Conservation (phyloP, 306 rosid species). For the Echinosophora koreensis region DNA sequence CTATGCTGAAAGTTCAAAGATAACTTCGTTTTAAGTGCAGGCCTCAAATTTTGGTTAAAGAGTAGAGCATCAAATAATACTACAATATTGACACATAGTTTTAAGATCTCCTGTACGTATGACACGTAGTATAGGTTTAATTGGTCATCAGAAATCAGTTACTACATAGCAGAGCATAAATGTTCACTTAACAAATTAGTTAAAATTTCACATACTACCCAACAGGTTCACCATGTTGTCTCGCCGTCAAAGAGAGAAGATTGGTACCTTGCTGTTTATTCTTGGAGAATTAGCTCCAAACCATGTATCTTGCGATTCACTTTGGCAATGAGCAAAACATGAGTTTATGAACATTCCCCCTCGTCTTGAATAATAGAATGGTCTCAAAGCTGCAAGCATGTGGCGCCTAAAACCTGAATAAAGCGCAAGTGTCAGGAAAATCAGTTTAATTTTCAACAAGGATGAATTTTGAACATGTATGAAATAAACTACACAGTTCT, state of each 20-base stretch:
- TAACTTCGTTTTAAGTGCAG: neutral
- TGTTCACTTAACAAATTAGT: slow-evolving; percentile 12
- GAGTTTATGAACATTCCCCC: slow-evolving; percentile 92
- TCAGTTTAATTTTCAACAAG: slow-evolving; percentile 9
- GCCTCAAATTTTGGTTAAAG: slow-evolving; percentile 4
- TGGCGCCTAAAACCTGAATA: slow-evolving; percentile 70
- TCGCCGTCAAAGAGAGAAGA: slow-evolving; percentile 3
- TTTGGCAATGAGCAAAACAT: slow-evolving; percentile 98
- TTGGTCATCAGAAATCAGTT: neutral
- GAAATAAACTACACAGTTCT: neutral
- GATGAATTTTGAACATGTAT: slow-evolving; percentile 6
- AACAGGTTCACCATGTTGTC: slow-evolving; percentile 16
- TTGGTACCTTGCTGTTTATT: slow-evolving; percentile 71
- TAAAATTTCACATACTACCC: slow-evolving; percentile 13
- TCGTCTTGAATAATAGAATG: slow-evolving; percentile 62
- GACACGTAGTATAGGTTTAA: neutral
- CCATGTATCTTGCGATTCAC: slow-evolving; percentile 96
- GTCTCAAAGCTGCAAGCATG: slow-evolving; percentile 68
- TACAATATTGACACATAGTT: slow-evolving; percentile 12
- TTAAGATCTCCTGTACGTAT: slow-evolving; percentile 1
- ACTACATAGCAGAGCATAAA: neutral
- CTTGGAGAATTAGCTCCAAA: slow-evolving; percentile 76
- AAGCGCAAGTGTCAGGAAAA: slow-evolving; percentile 17
- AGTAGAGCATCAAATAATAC: slow-evolving; percentile 17
- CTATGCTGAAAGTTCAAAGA: slow-evolving; percentile 5